A percentile compares a stretch with the other conserved stretches of the same genome.
Conservation (phyloP, 371 early-diverging fungal species). For the Actinomortierella wolfii region DNA sequence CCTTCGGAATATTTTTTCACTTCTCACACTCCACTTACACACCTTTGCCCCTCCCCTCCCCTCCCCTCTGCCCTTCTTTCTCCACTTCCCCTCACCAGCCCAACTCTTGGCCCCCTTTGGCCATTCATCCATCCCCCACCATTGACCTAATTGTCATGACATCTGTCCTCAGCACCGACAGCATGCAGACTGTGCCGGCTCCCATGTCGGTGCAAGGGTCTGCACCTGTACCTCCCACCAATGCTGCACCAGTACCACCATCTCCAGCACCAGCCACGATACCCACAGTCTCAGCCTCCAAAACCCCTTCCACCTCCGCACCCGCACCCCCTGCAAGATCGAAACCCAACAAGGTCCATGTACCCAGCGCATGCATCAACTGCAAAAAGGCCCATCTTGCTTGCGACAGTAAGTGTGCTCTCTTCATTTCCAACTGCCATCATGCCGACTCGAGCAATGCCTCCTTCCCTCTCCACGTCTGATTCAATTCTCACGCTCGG, state of each 20-base stretch:
- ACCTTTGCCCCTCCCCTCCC: neutral
- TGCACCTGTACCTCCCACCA: slow-evolving; percentile 18
- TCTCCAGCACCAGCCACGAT: no score
- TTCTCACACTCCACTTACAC: neutral
- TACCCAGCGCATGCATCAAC: slow-evolving; percentile 63
- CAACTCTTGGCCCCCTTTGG: neutral
- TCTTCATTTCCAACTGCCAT: neutral
- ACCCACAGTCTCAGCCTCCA: no score
- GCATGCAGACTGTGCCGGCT: neutral
- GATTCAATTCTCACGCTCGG: slow-evolving; percentile 4
- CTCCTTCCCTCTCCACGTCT: slow-evolving; percentile 10
- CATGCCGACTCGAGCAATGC: neutral
- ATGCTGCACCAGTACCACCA: neutral
- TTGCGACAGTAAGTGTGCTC: slow-evolving; percentile 55
- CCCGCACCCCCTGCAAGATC: slow-evolving; percentile 10
- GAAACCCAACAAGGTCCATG: slow-evolving; percentile 42
- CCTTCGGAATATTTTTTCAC: no score
- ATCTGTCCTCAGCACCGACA: no score
- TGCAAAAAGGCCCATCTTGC: slow-evolving; percentile 74
- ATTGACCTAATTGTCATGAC: neutral
- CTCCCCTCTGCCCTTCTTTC: neutral
- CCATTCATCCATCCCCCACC: neutral
- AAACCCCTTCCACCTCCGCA: no score
- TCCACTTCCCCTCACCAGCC: neutral
- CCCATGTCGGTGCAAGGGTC: no score